Evolutionary conservation across 2,329 filamentous ascomycete species (phyloP).

Genomic region (Ambrosiella beaveri): DNA sequence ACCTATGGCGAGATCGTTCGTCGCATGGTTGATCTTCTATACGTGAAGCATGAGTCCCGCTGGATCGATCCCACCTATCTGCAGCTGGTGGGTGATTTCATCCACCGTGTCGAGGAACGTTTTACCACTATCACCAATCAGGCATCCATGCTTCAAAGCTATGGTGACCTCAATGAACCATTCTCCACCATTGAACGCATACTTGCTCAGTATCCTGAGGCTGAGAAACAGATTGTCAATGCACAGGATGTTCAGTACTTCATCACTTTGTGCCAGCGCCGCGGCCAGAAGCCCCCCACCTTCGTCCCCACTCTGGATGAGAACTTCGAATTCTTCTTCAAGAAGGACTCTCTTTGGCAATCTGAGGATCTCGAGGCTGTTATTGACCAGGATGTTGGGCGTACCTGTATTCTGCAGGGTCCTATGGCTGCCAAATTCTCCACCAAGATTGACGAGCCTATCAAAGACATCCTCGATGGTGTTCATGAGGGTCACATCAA

Average conservation of each 20-base stretch:
- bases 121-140: constrained; percentile 60
- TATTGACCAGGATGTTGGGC: constrained; percentile 84
- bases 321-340: constrained; percentile 98
- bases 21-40: constrained; percentile 78
- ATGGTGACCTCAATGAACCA: constrained; percentile 70
- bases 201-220: constrained; percentile 67
- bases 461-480: constrained; percentile 83
- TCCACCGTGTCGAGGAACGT: constrained; percentile 89
- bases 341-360: constrained; percentile 99
- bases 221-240: constrained; percentile 82
- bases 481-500: constrained; percentile 82
- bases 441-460: constrained; percentile 75
- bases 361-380: constrained; percentile 95
- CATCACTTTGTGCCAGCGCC: constrained; percentile 76
- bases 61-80: constrained; percentile 83
- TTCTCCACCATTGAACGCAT: constrained; percentile 64
- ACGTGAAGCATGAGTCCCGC: constrained; percentile 73
- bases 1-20: constrained; percentile 78
- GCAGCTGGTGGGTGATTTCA: constrained; percentile 81
- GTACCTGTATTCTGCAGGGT: constrained; percentile 91
- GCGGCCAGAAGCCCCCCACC: constrained; percentile 86
- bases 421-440: constrained; percentile 86
- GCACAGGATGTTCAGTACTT: constrained; percentile 98
- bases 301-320: constrained; percentile 93
- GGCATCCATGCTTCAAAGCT: constrained; percentile 74